Evolutionary conservation across 2,329 filamentous ascomycete genomes (phyloP).

Genomic region (Decorospora gaudefroyi): DNA sequence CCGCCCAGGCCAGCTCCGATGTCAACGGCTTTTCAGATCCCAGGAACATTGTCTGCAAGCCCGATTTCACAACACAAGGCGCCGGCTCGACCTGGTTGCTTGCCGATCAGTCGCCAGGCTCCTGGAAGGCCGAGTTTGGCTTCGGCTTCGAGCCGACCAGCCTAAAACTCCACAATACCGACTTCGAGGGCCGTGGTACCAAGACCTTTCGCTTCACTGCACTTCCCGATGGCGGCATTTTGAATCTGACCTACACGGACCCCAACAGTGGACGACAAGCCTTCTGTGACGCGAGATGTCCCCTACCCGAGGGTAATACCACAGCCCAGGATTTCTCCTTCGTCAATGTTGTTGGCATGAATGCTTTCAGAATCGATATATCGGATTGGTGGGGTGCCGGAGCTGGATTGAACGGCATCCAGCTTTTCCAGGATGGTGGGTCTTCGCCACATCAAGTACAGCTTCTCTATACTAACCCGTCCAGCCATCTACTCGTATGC

Average conservation of each 20-base stretch:
- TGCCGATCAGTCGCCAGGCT: conserved; percentile 73
- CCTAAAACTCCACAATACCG: conserved; percentile 85
- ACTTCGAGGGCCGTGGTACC: conserved; percentile 80
- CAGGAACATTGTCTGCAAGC: conserved; percentile 80
- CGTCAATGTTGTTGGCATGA: conserved; percentile 91
- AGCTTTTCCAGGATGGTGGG: conserved; percentile 75
- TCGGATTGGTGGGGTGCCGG: conserved; percentile 85
- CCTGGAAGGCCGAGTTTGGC: conserved; percentile 79
- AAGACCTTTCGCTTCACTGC: conserved; percentile 86
- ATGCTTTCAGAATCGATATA: conserved; percentile 81
- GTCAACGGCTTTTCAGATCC: conserved; percentile 72
- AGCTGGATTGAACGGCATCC: conserved; percentile 81
- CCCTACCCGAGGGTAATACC: conserved; percentile 71
- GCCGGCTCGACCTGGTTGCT: conserved; percentile 83
- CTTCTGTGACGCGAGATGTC: conserved; percentile 80
- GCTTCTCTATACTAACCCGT: conserved; percentile 7
- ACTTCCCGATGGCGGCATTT: conserved; percentile 84
- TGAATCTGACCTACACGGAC: conserved; percentile 93
- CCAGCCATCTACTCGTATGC: conserved; percentile 81
- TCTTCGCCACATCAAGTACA: background rate
- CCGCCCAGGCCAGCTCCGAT: conserved; percentile 65
- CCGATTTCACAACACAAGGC: conserved; percentile 63
- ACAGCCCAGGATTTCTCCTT: conserved; percentile 90
- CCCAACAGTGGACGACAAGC: conserved; percentile 65
- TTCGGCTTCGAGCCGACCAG: conserved; percentile 88